Percentiles rank a stretch among this genome's conserved stretches.
phyloP scores from a whole-genome alignment of 23 red algal genomes.

The Cyanidiococcus yangmingshanensis region DNA sequence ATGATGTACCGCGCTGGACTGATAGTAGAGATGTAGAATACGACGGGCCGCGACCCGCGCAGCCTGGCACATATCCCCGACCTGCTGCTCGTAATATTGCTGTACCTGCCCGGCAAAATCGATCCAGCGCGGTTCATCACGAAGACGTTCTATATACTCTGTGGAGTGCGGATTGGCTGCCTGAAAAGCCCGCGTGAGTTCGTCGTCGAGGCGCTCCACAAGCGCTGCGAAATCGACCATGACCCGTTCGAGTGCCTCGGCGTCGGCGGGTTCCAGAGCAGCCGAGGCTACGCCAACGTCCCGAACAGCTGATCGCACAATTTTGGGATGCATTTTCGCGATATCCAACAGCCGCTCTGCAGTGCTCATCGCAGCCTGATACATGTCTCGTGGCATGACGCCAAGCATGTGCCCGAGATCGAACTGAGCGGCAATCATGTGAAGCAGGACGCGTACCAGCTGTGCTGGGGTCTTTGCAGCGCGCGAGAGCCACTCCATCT shows the following conservation, averaged over 20 bases:
- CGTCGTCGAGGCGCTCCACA: constrained; percentile 87
- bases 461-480: constrained; percentile 72
- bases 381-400: constrained; percentile 64
- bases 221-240: constrained; percentile 77
- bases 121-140: constrained; percentile 60
- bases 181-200: constrained; percentile 79
- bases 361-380: constrained; percentile 44
- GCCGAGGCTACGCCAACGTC: constrained; percentile 24
- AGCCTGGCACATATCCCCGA: constrained; percentile 32
- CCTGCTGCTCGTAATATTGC: constrained; percentile 38
- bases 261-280: constrained; percentile 33
- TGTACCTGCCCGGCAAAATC: constrained; percentile 58
- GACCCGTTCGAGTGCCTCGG: constrained; percentile 43
- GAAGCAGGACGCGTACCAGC: constrained; percentile 53
- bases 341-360: constrained; percentile 48
- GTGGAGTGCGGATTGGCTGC: constrained; percentile 77
- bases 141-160: constrained; percentile 77
- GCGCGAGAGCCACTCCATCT: constrained; percentile 52
- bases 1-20: constrained; percentile 36
- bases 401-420: constrained; percentile 41
- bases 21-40: constrained; percentile 91
- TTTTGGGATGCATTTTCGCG: constrained; percentile 41
- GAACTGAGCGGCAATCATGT: constrained; percentile 90
- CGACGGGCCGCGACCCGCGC: constrained; percentile 76
- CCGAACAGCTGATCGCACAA: constrained; percentile 31